These are phyloP conservation scores for Pseudonitzschia delicatissima DNA, from an alignment of 108 stramenopile genomes.

Conservation along the genomic window DNA sequence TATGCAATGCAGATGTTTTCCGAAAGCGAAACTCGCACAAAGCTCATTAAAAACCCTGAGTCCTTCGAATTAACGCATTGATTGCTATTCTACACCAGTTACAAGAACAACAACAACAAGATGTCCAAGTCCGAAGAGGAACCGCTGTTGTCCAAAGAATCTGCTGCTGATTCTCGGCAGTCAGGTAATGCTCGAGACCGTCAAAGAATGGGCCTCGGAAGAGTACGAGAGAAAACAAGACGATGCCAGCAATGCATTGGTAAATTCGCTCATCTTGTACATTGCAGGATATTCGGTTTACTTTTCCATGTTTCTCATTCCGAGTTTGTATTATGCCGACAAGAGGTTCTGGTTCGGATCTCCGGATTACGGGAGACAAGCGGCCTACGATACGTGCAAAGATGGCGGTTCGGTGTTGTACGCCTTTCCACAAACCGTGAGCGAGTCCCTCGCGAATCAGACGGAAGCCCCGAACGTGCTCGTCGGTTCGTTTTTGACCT, in stretches of 20 bases:
- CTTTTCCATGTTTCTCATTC: too few relatives aligned
- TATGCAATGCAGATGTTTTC: too few relatives aligned
- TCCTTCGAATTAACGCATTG: too few relatives aligned
- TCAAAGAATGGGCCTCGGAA: neutral
- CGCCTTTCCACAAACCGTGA: neutral
- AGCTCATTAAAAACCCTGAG: too few relatives aligned
- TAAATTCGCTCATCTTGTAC: too few relatives aligned
- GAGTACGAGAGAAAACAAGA: neutral
- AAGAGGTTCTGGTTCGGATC: too few relatives aligned
- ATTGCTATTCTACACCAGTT: too few relatives aligned
- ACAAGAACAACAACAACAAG: too few relatives aligned
- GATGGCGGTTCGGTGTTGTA: neutral
- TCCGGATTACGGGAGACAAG: neutral
- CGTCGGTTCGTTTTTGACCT: neutral
- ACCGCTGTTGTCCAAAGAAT: neutral
- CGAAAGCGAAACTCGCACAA: too few relatives aligned
- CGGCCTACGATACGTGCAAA: neutral
- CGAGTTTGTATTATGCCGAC: too few relatives aligned
- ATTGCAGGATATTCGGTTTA: too few relatives aligned
- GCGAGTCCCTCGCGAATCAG: neutral
- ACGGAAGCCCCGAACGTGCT: neutral
- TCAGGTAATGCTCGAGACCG: neutral
- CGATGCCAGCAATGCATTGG: neutral
- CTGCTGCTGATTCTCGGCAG: neutral
- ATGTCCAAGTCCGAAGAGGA: too few relatives aligned